Evolutionary conservation across 768 basidiomycete species (phyloP).

Genomic region (Mycena latifolia): DNA sequence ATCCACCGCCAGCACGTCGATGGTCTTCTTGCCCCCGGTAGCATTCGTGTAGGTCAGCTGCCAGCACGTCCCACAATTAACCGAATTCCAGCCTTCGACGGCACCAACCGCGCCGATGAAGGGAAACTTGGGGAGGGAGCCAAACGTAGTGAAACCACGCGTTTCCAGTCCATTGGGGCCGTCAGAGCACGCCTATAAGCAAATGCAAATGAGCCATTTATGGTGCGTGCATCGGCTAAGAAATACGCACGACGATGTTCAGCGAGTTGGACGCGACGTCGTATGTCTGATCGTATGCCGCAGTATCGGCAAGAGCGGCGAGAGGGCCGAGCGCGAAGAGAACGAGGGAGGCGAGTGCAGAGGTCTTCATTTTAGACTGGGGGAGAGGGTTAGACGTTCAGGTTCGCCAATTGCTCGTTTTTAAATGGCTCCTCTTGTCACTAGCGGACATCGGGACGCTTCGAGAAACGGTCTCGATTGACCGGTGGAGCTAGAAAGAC

Average conservation of each 20-base stretch:
- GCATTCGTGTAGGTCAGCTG: constrained; percentile 58
- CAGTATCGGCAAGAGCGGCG: constrained; percentile 43
- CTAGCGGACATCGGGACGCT: neutral
- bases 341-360: constrained; percentile 36
- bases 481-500: constrained; percentile 24
- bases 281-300: constrained; percentile 62
- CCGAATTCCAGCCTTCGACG: constrained; percentile 64
- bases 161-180: constrained; percentile 64
- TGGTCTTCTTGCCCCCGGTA: constrained; percentile 45
- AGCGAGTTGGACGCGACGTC: constrained; percentile 59
- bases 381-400: neutral
- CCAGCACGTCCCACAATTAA: constrained; percentile 73
- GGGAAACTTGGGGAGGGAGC: constrained; percentile 68
- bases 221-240: neutral
- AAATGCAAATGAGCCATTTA: neutral
- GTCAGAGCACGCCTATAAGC: constrained; percentile 54
- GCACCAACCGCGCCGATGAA: constrained; percentile 68
- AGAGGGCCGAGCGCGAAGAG: constrained; percentile 40
- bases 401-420: constrained; percentile 7
- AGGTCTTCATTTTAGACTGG: constrained; percentile 48
- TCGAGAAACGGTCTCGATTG: constrained; percentile 28
- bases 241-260: constrained; percentile 43
- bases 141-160: constrained; percentile 61
- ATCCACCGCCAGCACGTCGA: constrained; percentile 68
- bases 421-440: constrained; percentile 8